Conservation (phyloP, 768 basidiomycete species). For the Paxillus rubicundulus region DNA sequence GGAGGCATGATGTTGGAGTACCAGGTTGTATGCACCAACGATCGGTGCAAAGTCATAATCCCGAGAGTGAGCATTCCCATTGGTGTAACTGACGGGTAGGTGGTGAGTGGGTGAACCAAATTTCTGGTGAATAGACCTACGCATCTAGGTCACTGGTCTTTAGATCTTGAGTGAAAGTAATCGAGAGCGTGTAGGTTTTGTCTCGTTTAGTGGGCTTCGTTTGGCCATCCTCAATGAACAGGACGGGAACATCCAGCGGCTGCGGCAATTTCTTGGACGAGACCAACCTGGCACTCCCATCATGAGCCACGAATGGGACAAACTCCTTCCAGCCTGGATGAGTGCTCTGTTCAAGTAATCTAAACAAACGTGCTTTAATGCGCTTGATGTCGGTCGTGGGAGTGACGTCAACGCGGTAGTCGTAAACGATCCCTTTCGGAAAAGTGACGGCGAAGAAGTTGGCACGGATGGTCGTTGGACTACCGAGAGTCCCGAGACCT, state of each 20-base stretch:
- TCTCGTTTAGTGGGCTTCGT: constrained; percentile 25
- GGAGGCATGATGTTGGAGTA: constrained; percentile 43
- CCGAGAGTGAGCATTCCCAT: constrained; percentile 36
- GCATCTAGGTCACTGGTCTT: constrained; percentile 26
- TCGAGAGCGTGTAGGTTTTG: constrained; percentile 38
- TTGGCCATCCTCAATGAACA: constrained; percentile 42
- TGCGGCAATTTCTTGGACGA: constrained; percentile 38
- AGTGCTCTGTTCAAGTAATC: constrained; percentile 39
- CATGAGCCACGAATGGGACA: constrained; percentile 38
- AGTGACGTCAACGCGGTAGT: constrained; percentile 42
- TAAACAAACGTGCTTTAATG: constrained; percentile 40
- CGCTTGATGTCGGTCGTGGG: constrained; percentile 37
- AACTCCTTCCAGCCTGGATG: constrained; percentile 38
- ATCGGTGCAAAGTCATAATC: constrained; percentile 42
- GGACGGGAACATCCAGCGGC: constrained; percentile 33
- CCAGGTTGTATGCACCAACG: constrained; percentile 45
- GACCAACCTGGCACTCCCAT: constrained; percentile 42
- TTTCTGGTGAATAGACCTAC: constrained; percentile 25
- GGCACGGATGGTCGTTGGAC: constrained; percentile 40
- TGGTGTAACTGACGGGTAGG: constrained; percentile 34
- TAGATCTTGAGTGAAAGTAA: constrained; percentile 33
- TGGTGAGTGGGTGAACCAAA: neutral
- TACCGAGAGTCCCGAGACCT: constrained; percentile 43
- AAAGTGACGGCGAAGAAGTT: constrained; percentile 50
- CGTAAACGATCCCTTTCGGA: constrained; percentile 40